phyloP scores from a whole-genome alignment of 2,329 filamentous ascomycete species.

The Fusarium buharicum region DNA sequence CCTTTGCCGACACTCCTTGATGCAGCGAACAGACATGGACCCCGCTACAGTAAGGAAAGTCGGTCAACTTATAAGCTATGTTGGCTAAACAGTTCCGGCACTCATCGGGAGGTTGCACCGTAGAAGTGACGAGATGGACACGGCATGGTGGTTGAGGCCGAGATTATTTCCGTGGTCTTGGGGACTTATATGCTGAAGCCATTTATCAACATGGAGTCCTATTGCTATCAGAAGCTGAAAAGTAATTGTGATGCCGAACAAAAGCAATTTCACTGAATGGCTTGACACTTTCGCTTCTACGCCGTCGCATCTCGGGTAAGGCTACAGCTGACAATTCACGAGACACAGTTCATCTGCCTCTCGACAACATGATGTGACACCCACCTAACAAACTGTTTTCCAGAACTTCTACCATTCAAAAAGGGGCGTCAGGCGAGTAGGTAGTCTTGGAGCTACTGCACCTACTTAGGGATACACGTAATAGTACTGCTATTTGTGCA shows the following conservation, averaged over 20 bases:
- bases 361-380: conserved; percentile 14
- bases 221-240: not conserved
- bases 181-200: not conserved
- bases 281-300: not conserved
- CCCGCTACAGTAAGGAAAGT: conserved; percentile 20
- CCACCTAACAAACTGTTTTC: conserved; percentile 14
- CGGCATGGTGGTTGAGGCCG: conserved; percentile 4
- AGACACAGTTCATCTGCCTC: conserved; percentile 1
- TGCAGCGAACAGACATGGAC: conserved; percentile 18
- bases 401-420: conserved; percentile 10
- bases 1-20: conserved; percentile 9
- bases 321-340: conserved; percentile 18
- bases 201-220: not conserved
- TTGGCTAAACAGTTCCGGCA: conserved; percentile 18
- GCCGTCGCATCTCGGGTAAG: conserved; percentile 15
- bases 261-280: not conserved
- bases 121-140: conserved; percentile 11
- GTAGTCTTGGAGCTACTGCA: conserved; percentile 25
- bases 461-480: conserved; percentile 28
- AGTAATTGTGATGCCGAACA: not conserved
- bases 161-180: not conserved
- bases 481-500: conserved; percentile 17
- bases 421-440: conserved; percentile 1
- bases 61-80: conserved; percentile 21
- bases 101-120: conserved; percentile 32